These are phyloP conservation scores for Geotrichum reessii DNA, from an alignment of 1,139 yeast genomes.

Conservation along the genomic window DNA sequence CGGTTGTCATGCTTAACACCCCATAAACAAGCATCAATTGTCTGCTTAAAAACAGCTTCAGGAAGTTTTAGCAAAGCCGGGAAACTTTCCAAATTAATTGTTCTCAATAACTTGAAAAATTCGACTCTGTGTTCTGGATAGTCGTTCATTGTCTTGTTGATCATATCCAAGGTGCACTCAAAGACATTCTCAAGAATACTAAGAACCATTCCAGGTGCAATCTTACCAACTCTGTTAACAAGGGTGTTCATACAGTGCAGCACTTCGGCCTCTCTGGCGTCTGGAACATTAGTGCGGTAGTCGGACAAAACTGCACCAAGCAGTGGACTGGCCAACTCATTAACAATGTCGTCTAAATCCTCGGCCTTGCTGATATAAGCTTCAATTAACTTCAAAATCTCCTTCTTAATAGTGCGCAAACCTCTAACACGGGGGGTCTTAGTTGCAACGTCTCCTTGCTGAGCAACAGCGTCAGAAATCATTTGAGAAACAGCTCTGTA, in stretches of 20 bases:
- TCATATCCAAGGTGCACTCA: conserved; percentile 92
- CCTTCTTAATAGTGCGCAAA: conserved; percentile 92
- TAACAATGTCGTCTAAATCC: conserved; percentile 77
- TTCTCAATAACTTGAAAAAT: conserved; percentile 82
- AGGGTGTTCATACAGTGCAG: conserved; percentile 90
- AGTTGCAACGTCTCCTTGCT: conserved; percentile 83
- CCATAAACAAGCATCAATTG: conserved; percentile 93
- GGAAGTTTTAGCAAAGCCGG: conserved; percentile 82
- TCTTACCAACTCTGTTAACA: conserved; percentile 76
- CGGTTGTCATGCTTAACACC: conserved; percentile 95
- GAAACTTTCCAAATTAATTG: conserved; percentile 80
- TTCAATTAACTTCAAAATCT: conserved; percentile 81
- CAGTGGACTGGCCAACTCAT: conserved; percentile 76
- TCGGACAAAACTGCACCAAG: conserved; percentile 84
- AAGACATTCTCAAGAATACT: conserved; percentile 83
- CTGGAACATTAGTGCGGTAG: conserved; percentile 83
- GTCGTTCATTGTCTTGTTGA: conserved; percentile 88
- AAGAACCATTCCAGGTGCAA: conserved; percentile 91
- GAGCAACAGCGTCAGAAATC: conserved; percentile 77
- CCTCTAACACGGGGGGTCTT: conserved; percentile 95
- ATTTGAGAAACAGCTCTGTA: conserved; percentile 85
- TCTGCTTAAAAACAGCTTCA: conserved; percentile 87
- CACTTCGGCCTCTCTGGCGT: conserved; percentile 97
- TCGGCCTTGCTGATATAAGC: conserved; percentile 83
- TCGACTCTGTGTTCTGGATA: conserved; percentile 98